Percentiles rank a stretch among this genome's conserved stretches.
Conservation (phyloP, 495 filamentous ascomycete species). For the Penicillium steckii region DNA sequence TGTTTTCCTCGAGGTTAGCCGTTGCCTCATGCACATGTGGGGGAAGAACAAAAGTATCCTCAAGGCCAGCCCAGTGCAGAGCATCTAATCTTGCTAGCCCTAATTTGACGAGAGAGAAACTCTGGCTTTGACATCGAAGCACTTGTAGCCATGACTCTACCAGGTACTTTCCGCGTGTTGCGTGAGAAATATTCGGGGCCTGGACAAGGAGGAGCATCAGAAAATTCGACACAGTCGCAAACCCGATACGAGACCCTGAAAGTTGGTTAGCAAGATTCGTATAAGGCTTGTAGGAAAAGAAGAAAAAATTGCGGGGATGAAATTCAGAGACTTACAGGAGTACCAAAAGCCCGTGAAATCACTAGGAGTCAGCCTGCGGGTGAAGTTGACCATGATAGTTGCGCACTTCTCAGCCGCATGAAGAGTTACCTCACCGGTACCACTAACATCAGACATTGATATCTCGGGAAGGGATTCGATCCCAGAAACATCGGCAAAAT, state of each 20-base stretch:
- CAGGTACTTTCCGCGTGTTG: constrained; percentile 26
- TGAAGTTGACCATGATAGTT: constrained; percentile 32
- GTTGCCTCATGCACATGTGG: constrained; percentile 26
- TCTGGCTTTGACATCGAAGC: constrained; percentile 29
- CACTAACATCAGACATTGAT: constrained; percentile 22
- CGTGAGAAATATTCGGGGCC: constrained; percentile 32
- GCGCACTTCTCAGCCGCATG: constrained; percentile 37
- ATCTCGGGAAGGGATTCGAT: constrained; percentile 27
- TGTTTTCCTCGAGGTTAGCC: background rate
- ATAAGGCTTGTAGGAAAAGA: background rate
- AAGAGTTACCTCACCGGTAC: constrained; percentile 28
- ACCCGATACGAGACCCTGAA: constrained; percentile 37
- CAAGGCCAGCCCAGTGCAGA: constrained; percentile 26
- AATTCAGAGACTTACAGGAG: constrained; percentile 25
- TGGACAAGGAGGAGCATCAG: constrained; percentile 35
- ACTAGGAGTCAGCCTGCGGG: constrained; percentile 24
- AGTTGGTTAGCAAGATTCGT: background rate
- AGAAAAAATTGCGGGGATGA: background rate
- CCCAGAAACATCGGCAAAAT: constrained; percentile 22
- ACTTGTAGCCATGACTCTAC: constrained; percentile 35
- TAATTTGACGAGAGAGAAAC: constrained; percentile 32
- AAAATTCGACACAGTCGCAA: constrained; percentile 39
- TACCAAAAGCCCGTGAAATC: constrained; percentile 39
- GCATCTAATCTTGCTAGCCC: constrained; percentile 34
- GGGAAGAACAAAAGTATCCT: constrained; percentile 28